These are phyloP conservation scores for Ilyonectria robusta DNA, from an alignment of 2,329 filamentous ascomycete genomes.

Conservation along the genomic window DNA sequence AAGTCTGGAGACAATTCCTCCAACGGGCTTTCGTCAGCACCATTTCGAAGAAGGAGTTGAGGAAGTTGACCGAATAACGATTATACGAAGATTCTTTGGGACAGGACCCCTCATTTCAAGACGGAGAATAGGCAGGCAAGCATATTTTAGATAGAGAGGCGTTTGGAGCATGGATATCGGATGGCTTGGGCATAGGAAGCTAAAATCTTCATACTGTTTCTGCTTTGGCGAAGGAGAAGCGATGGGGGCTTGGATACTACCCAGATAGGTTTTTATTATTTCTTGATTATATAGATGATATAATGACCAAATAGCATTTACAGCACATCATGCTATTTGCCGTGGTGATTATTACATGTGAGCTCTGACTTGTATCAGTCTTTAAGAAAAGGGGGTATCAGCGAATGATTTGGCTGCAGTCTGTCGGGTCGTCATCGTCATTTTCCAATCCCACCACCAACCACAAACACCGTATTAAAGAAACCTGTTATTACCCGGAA, in stretches of 20 bases:
- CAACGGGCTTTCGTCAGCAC: constrained; percentile 85
- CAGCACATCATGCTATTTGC: neutral
- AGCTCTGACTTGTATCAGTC: neutral
- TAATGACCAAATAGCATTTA: constrained; percentile 27
- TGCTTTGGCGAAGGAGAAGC: neutral
- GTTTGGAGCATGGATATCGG: constrained; percentile 21
- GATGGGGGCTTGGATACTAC: constrained; percentile 10
- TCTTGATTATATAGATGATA: constrained; percentile 26
- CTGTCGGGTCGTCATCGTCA: constrained; percentile 31
- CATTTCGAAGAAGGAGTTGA: constrained; percentile 75
- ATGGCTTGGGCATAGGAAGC: constrained; percentile 2
- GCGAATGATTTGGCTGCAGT: constrained; percentile 35
- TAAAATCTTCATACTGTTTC: neutral
- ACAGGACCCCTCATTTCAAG: neutral
- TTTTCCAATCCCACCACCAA: constrained; percentile 20
- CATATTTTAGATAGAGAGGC: constrained; percentile 16
- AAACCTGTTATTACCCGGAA: neutral
- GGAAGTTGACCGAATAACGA: constrained; percentile 55
- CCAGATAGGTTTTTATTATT: constrained; percentile 17
- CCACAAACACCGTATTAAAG: constrained; percentile 13
- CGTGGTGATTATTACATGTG: constrained; percentile 8
- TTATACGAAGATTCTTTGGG: neutral
- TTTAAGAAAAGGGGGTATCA: constrained; percentile 41
- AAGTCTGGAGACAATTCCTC: constrained; percentile 84
- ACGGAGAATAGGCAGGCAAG: constrained; percentile 10